phyloP scores from a whole-genome alignment of 2,329 filamentous ascomycete genomes.

The Scytalidium lignicola region DNA sequence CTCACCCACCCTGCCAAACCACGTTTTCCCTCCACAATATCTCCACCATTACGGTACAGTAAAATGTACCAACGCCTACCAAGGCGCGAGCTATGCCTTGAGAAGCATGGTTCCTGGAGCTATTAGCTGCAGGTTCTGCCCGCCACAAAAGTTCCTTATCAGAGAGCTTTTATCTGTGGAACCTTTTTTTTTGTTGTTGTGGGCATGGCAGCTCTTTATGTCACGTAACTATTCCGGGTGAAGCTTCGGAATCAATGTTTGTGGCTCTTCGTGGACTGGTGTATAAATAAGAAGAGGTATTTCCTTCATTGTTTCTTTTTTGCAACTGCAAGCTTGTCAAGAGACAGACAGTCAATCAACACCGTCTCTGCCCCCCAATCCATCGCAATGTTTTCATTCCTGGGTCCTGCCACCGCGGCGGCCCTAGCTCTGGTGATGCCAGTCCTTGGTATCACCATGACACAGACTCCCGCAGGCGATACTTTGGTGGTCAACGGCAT shows the following conservation, averaged over 20 bases:
- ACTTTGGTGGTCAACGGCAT: conserved; percentile 25
- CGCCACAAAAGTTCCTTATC: not conserved
- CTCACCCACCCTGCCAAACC: not conserved
- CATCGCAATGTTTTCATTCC: not conserved
- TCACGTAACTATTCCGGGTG: not conserved
- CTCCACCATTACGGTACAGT: not conserved
- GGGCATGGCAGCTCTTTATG: not conserved
- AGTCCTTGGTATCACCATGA: not conserved
- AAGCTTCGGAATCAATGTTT: not conserved
- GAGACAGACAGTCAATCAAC: not conserved
- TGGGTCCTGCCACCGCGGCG: not conserved
- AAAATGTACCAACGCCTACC: not conserved
- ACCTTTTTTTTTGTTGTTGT: not conserved
- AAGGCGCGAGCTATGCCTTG: not conserved
- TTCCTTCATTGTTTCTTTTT: not conserved
- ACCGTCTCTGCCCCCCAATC: not conserved
- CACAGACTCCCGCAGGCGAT: conserved; percentile 4
- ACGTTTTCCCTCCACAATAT: not conserved
- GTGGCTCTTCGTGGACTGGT: not conserved
- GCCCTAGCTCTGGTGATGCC: not conserved
- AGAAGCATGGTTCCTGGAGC: not conserved
- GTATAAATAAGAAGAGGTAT: not conserved
- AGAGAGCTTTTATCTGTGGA: not conserved
- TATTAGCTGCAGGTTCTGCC: not conserved
- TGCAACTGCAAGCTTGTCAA: not conserved